Evolutionary conservation across 805 yeast species (phyloP), one percentile per base, ranked within the genome.

Genomic region (Hagleromyces aurorensis): DNA sequence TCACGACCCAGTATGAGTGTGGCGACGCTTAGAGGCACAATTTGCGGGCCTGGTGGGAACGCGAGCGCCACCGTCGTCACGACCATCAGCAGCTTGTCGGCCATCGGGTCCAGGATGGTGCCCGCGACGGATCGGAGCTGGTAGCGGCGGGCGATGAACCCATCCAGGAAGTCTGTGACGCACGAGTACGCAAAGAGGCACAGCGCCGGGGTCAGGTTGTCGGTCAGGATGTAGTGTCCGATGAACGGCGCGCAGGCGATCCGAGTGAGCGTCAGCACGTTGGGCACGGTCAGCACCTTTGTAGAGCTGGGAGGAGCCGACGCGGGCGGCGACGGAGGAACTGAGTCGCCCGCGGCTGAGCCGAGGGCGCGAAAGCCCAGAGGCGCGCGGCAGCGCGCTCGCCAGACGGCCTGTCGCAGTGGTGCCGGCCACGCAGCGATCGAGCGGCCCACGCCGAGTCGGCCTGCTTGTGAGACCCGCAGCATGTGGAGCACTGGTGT

Each of bases 41-140:
- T 75, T 67, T 8, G 77, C 61, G 42, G 76, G 2, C 61, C 61
- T 1, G 53, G 43, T 7, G 58, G 48, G 13, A 46, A 69, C 0
- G 89, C 75, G 34, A 91, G 59, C 30, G 94, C 75, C 0, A 77
- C 65, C 0, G 97, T 87, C 29, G 94, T 74, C 0, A 82, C 73
- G 13, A 89, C 69, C 96, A 91, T 86, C 26, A 91, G 64, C 10
- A 81, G 64, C 52, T 91, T 91, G 52, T 91, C 99, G 0, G 98
- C 99, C 61, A 85, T 67, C 0, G 99, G 99, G 48, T 91, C 99
- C 19, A 93, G 63, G 10, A 91, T 77, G 0, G 95, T 78, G 0
- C 99, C 99, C 5, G 86, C 70, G 1, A 82, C 78, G 1, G 95
- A 76, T 46, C 75, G 70, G 68, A 80, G 63, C 33, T 84, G 75